Evolutionary conservation across 257 asterid species (phyloP), one percentile per base, ranked within the genome.

Genomic region (Scutellaria baicalensis): DNA sequence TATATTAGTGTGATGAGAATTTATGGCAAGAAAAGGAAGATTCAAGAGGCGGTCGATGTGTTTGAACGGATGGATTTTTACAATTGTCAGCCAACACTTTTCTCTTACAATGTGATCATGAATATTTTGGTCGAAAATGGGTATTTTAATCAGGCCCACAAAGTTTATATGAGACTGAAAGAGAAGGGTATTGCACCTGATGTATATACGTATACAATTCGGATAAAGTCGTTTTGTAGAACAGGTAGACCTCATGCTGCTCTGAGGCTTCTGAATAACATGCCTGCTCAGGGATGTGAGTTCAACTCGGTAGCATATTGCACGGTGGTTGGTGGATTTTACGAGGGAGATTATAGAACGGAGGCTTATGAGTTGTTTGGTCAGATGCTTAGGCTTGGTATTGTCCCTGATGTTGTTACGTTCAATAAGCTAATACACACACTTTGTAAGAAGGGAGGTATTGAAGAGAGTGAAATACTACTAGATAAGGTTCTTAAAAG

Each of bases 61-160:
- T 93, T 93, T 57, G 96, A 93, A 72, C 86, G 95, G 77, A 91
- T 91, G 99, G 96, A 91, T 55, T 91, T 93, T 66, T 93, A 86
- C 80, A 75, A 81, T n/a, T 93, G 97, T 67, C 82, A 86, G 60
- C 95, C 93, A 0, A 84, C 93, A 0, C 82, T 89, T 35, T 79
- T 47, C 44, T 86, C 99, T 1, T 85, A 86, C 77, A 91, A 91
- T 58, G 87, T 80, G 2, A 80, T 93, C 20, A 91, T 91, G 99
- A 93, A 89, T 81, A 69, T 91, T 69, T 86, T 93, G 84, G 93
- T 87, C 45, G 96, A 91, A 31, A 80, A 81, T 78, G 92, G 81
- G 74, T 82, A 80, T 77, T 87, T 79, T 77, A 72, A 80, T 68
- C 96, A 93, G 79, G 96, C 97, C 4, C 97, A 93, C 78, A 89